phyloP scores from a whole-genome alignment of 2,329 filamentous ascomycete genomes.

The Clarireedia monteithiana region DNA sequence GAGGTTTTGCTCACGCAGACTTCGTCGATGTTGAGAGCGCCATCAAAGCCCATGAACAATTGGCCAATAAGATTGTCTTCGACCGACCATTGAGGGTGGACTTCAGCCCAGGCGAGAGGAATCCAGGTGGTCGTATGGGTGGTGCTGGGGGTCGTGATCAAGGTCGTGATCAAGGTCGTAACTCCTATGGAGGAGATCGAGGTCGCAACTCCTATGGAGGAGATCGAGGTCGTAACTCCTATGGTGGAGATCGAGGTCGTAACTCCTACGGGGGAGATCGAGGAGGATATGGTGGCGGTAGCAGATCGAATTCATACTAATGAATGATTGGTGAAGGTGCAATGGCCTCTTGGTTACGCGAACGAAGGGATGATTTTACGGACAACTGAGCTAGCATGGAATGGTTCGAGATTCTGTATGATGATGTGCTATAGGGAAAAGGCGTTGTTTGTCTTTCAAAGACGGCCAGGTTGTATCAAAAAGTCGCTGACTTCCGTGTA shows the following conservation, averaged over 20 bases:
- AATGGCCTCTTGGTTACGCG: background rate
- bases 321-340: background rate
- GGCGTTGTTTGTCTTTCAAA: constrained; percentile 8
- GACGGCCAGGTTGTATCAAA: constrained; percentile 19
- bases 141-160: background rate
- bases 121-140: background rate
- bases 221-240: background rate
- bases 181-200: background rate
- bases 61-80: constrained; percentile 53
- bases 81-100: constrained; percentile 60
- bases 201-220: background rate
- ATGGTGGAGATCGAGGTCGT: constrained; percentile 1
- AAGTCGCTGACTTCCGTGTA: constrained; percentile 11
- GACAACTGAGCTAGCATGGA: constrained; percentile 1
- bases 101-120: constrained; percentile 34
- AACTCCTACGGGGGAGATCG: background rate
- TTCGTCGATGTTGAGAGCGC: constrained; percentile 64
- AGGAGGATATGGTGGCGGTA: background rate
- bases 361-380: background rate
- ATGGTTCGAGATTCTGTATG: constrained; percentile 9
- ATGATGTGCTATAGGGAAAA: constrained; percentile 3
- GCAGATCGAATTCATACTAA: background rate
- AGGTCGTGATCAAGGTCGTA: background rate
- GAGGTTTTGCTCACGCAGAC: constrained; percentile 80
- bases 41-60: constrained; percentile 45